A percentile compares a stretch with the other conserved stretches of the same genome.
phyloP scores from a whole-genome alignment of 352 stramenopile species.

The Phytophthora quininea region DNA sequence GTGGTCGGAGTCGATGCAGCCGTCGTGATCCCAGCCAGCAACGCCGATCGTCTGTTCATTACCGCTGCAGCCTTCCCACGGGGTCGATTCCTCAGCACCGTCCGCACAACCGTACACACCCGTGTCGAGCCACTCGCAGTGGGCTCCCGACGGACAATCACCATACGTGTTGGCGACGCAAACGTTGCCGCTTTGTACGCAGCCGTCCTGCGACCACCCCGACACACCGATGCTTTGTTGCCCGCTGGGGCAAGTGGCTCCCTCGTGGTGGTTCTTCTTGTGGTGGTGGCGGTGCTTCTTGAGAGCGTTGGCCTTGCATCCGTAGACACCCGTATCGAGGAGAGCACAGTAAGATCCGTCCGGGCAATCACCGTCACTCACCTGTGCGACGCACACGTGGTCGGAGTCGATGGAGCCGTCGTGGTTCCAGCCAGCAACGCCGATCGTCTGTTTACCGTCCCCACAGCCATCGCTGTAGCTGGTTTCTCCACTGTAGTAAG shows the following conservation, averaged over 20 bases:
- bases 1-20: constrained; percentile 41
- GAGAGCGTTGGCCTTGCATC: constrained; percentile 12
- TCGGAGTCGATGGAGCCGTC: constrained; percentile 11
- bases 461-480: constrained; percentile 1
- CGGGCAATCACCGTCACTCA: constrained; percentile 12
- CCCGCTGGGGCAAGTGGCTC: constrained; percentile 15
- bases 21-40: constrained; percentile 39
- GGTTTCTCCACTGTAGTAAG: background rate
- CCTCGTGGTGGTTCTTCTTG: background rate
- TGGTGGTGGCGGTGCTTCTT: constrained; percentile 11
- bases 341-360: constrained; percentile 23
- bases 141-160: constrained; percentile 21
- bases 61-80: constrained; percentile 19
- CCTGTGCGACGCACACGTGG: constrained; percentile 11
- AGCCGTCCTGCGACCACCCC: constrained; percentile 25
- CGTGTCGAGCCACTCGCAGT: constrained; percentile 32
- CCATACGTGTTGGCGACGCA: constrained; percentile 33
- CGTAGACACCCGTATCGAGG: constrained; percentile 25
- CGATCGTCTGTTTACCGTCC: constrained; percentile 5
- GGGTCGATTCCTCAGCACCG: constrained; percentile 25
- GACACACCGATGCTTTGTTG: constrained; percentile 26
- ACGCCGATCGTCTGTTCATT: constrained; percentile 28
- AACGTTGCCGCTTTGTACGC: constrained; percentile 19
- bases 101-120: constrained; percentile 36
- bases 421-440: constrained; percentile 11